Conservation (phyloP, 495 filamentous ascomycete species). For the Trichoderma erinaceum region DNA sequence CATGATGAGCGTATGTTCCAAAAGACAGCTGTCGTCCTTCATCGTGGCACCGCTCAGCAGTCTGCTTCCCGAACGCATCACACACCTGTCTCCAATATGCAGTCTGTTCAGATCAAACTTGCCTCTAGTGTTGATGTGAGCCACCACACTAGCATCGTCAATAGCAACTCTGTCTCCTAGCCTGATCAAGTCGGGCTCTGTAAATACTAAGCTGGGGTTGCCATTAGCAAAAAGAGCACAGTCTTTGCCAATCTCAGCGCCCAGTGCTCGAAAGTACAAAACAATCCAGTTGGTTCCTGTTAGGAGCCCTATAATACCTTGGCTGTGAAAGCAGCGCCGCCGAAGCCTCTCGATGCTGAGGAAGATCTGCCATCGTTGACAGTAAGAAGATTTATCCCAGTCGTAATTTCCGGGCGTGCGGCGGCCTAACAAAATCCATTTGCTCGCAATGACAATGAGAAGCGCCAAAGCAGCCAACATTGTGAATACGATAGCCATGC, state of each 20-base stretch:
- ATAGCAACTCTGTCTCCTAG: conserved; percentile 41
- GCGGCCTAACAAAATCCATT: conserved; percentile 40
- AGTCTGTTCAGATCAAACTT: conserved; percentile 42
- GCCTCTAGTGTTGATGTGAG: conserved; percentile 31
- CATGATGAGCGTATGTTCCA: conserved; percentile 44
- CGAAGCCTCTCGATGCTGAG: conserved; percentile 39
- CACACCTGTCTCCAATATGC: conserved; percentile 36
- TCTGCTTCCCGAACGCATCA: conserved; percentile 37
- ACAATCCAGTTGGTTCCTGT: conserved; percentile 36
- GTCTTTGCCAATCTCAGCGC: conserved; percentile 39
- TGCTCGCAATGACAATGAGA: conserved; percentile 29
- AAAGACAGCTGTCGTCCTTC: conserved; percentile 37
- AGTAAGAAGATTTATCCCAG: conserved; percentile 34
- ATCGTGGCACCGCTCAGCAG: conserved; percentile 39
- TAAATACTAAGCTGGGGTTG: conserved; percentile 37
- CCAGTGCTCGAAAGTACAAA: conserved; percentile 39
- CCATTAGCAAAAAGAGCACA: conserved; percentile 43
- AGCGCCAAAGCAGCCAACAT: conserved; percentile 31
- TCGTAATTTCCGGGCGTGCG: conserved; percentile 37
- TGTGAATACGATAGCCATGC: conserved; percentile 27
- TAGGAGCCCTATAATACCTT: conserved; percentile 38
- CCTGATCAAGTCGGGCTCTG: conserved; percentile 43
- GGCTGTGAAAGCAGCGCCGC: conserved; percentile 35
- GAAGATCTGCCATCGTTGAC: conserved; percentile 39
- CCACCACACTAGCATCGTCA: conserved; percentile 43